Evolutionary conservation across 495 filamentous ascomycete genomes (phyloP), one percentile per base, ranked within the genome.

Genomic region (Xylaria bambusicola): DNA sequence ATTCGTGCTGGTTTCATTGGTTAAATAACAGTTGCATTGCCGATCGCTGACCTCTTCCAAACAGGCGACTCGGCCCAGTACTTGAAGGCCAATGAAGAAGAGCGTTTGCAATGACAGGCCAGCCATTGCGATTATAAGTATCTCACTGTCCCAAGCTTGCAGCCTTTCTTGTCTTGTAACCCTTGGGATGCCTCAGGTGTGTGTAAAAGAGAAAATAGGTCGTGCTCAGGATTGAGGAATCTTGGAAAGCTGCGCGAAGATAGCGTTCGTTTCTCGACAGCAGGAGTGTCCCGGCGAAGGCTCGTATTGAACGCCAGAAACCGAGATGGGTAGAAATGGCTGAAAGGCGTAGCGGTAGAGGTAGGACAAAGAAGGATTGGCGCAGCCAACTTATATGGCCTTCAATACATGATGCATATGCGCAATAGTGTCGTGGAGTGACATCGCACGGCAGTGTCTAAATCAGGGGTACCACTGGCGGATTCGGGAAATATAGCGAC

Each of bases 1-100:
- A 8, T 77, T 74, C 15, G 70, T 42, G 35, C 73, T 71, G 33
- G 71, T 73, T 20, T 72, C 78, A 53, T 82, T 81, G 51, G 75
- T 79, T 31, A 76, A 55, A 59, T 73, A 84, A 60, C 81, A 84
- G 61, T 71, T 66, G 63, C 81, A 84, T 62, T 61, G 58, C 6
- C 57, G 44, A 24, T 50, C 51, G 52, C 41, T 57, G n/a, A 68
- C 59, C 48, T 66, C 56, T 15, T 56, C 2, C 27, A 60, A 47
- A 31, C 48, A 26, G 38, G 48, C 20, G 15, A 21, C 57, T 17
- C 31, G 46, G 17, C 46, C 26, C 9, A 58, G 26, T n/a, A 46
- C 48, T 29, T 53, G 48, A 20, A 60, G 9, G 8, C 46, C 2
- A 21, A 62, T 18, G 52, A 64, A 58, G 44, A 65, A 26, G 26